Evolutionary conservation across 2,329 filamentous ascomycete genomes (phyloP).

Genomic region (Neoascochyta sp.): DNA sequence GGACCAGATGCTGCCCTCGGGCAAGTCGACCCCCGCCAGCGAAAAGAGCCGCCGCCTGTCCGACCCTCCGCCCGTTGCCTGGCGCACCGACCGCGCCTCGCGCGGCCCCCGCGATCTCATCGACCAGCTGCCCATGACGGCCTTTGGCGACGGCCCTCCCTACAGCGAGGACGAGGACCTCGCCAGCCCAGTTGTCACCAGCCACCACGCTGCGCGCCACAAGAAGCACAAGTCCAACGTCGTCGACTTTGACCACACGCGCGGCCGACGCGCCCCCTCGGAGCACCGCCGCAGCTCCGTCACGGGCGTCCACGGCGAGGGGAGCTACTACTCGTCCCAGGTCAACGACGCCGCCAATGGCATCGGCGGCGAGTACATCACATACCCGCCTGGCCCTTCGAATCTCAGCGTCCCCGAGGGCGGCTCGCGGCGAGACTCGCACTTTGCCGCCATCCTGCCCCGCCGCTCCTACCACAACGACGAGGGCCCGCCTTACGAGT

Average conservation of each 20-base stretch:
- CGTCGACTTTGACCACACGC: conserved; percentile 40
- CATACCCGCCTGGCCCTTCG: conserved; percentile 59
- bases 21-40: conserved; percentile 78
- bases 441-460: conserved; percentile 50
- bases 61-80: conserved; percentile 66
- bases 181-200: conserved; percentile 81
- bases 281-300: conserved; percentile 45
- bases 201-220: conserved; percentile 61
- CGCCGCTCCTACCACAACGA: conserved; percentile 42
- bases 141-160: conserved; percentile 76
- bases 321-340: conserved; percentile 69
- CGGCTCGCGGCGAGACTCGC: conserved; percentile 49
- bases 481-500: conserved; percentile 39
- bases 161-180: conserved; percentile 96
- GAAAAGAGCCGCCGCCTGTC: conserved; percentile 73
- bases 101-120: conserved; percentile 54
- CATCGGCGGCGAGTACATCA: conserved; percentile 75
- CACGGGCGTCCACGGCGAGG: conserved; percentile 58
- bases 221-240: conserved; percentile 66
- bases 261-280: conserved; percentile 32
- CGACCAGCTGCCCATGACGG: conserved; percentile 74
- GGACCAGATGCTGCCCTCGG: conserved; percentile 66
- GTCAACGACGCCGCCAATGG: conserved; percentile 65
- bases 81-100: conserved; percentile 63
- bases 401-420: conserved; percentile 28